Conservation (phyloP, 2,329 filamentous ascomycete species). For the Cordyceps fumosorosea region DNA sequence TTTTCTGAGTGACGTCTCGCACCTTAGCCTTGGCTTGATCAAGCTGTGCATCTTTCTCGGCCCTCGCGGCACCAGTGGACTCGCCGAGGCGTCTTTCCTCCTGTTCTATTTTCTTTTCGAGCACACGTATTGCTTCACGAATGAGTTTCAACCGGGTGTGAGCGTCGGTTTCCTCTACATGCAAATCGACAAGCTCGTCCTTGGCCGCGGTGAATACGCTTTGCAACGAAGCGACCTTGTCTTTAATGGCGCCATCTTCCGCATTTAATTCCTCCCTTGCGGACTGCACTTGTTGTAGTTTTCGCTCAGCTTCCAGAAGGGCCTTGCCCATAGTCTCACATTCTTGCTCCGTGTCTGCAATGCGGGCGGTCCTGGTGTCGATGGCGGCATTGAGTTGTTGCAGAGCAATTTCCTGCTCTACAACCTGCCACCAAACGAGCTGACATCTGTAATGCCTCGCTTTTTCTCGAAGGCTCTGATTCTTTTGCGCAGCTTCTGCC, state of each 20-base stretch:
- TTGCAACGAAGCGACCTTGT: constrained; percentile 39
- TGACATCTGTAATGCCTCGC: constrained; percentile 56
- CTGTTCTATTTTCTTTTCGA: constrained; percentile 41
- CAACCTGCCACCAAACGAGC: constrained; percentile 82
- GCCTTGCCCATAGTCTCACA: constrained; percentile 40
- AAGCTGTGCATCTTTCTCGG: constrained; percentile 53
- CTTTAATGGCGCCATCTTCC: constrained; percentile 40
- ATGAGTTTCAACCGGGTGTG: constrained; percentile 49
- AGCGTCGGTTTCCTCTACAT: constrained; percentile 61
- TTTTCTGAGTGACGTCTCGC: constrained; percentile 20
- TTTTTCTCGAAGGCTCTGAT: constrained; percentile 56
- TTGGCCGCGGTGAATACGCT: constrained; percentile 47
- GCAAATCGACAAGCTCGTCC: constrained; percentile 46
- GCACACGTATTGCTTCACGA: constrained; percentile 38
- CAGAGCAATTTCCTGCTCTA: constrained; percentile 59
- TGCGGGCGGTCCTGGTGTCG: constrained; percentile 19
- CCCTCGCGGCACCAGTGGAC: constrained; percentile 63
- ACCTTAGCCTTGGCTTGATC: constrained; percentile 23
- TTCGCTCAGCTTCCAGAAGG: constrained; percentile 41
- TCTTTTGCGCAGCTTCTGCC: constrained; percentile 58
- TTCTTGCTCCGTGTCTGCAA: constrained; percentile 22
- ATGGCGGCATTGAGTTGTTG: constrained; percentile 27
- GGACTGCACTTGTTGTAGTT: constrained; percentile 32
- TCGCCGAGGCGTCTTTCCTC: constrained; percentile 59
- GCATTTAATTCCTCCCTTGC: constrained; percentile 36